Conservation (phyloP, 2,329 filamentous ascomycete species). For the Colletotrichum sp. region DNA sequence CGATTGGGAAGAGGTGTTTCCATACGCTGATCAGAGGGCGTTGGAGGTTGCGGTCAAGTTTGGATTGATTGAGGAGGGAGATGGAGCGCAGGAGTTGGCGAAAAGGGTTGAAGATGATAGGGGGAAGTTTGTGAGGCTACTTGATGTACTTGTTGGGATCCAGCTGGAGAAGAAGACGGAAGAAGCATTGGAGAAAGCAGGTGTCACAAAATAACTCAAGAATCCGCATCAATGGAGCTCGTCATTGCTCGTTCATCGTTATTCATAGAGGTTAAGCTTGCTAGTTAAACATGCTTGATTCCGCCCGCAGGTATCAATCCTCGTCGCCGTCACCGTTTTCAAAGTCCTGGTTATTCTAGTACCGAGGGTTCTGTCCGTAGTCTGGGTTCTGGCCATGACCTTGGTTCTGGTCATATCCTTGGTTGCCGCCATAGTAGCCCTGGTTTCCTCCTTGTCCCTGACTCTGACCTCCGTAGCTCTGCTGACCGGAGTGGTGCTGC, state of each 20-base stretch:
- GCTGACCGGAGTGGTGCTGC: not conserved
- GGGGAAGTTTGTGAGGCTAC: not conserved
- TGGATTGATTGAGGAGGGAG: not conserved
- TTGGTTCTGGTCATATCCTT: slow-evolving; percentile 13
- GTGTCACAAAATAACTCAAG: not conserved
- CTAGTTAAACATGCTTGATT: not conserved
- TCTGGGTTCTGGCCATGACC: not conserved
- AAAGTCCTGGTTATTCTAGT: slow-evolving; percentile 2
- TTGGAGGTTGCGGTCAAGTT: not conserved
- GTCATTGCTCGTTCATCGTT: not conserved
- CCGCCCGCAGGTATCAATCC: not conserved
- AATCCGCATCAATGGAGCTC: not conserved
- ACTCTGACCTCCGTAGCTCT: slow-evolving; percentile 17
- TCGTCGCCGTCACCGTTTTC: not conserved
- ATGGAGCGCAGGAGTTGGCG: not conserved
- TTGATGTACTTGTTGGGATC: slow-evolving; percentile 6
- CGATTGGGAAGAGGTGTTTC: not conserved
- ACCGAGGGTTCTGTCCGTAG: slow-evolving; percentile 26
- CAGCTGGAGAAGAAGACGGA: slow-evolving; percentile 1
- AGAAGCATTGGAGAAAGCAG: not conserved
- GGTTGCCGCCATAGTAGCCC: not conserved
- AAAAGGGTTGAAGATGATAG: not conserved
- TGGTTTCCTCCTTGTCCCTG: not conserved
- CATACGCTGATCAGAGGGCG: not conserved
- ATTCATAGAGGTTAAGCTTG: not conserved